Conservation (phyloP, 2,329 filamentous ascomycete genomes). For the Venturia carpophila region DNA sequence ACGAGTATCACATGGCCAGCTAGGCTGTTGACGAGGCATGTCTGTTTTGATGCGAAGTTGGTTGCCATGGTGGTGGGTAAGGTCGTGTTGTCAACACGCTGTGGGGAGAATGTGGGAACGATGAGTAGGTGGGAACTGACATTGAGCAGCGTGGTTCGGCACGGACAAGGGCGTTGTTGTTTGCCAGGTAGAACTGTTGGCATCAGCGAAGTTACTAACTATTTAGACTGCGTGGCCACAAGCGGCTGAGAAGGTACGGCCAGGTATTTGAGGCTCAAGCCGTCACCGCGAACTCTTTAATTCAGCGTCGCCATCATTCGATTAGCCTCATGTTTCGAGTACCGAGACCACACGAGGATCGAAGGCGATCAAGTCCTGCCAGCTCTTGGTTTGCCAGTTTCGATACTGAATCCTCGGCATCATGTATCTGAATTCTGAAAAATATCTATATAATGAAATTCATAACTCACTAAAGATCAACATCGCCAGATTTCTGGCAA, state of each 20-base stretch:
- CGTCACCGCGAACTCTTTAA: no score
- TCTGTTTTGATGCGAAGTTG: not conserved
- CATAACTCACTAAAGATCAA: not conserved
- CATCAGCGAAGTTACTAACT: not conserved
- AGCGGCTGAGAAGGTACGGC: not conserved
- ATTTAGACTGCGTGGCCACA: not conserved
- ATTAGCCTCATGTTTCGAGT: no score
- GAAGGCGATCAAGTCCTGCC: not conserved
- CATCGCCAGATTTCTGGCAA: not conserved
- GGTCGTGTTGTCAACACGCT: not conserved
- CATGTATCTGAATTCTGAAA: not conserved
- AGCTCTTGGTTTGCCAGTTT: not conserved
- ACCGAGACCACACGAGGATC: not conserved
- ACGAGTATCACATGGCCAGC: not conserved
- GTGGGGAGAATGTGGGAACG: not conserved
- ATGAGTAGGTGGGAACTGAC: not conserved
- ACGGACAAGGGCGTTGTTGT: not conserved
- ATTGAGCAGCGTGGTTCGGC: not conserved
- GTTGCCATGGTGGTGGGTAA: not conserved
- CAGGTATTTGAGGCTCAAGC: not conserved
- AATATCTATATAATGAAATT: not conserved
- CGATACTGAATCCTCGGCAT: not conserved
- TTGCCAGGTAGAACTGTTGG: not conserved
- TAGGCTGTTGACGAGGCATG: not conserved
- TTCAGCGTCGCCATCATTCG: no score